Evolutionary conservation across 768 basidiomycete genomes (phyloP).

Genomic region (Collybiopsis confluens): DNA sequence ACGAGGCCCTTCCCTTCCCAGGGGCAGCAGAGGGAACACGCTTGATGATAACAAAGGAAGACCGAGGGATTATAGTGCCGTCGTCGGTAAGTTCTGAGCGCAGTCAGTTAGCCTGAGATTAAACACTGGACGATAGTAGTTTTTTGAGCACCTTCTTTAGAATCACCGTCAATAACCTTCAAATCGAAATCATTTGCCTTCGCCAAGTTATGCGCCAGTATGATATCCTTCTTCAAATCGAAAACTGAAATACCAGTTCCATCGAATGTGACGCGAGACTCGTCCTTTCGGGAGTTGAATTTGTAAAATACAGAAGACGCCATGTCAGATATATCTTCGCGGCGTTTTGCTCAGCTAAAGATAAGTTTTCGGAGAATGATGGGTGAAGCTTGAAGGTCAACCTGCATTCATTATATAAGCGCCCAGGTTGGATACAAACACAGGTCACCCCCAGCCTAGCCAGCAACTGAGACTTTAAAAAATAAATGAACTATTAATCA

Average conservation of each 20-base stretch:
- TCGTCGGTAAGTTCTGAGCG: slow-evolving; percentile 82
- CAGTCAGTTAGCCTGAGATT: neutral
- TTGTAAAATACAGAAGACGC: slow-evolving; percentile 97
- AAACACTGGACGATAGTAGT: neutral
- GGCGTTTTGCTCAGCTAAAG: no score
- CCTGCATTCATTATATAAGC: no score
- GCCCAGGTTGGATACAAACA: no score
- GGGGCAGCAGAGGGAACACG: slow-evolving; percentile 57
- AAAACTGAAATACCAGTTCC: slow-evolving; percentile 99
- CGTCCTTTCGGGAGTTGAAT: slow-evolving; percentile 93
- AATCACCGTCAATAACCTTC: slow-evolving; percentile 75
- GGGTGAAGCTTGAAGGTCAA: no score
- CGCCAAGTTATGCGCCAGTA: slow-evolving; percentile 91
- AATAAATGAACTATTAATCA: no score
- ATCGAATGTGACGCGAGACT: slow-evolving; percentile 95
- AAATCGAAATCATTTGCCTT: slow-evolving; percentile 98
- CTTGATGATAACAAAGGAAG: slow-evolving; percentile 90
- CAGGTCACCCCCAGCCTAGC: no score
- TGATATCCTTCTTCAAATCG: slow-evolving; percentile 98
- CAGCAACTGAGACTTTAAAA: no score
- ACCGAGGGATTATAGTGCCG: slow-evolving; percentile 85
- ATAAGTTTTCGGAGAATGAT: no score
- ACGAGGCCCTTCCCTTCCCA: slow-evolving; percentile 26
- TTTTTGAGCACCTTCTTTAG: slow-evolving; percentile 73
- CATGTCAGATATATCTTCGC: slow-evolving; percentile 45